These are phyloP conservation scores for Lactarius pseudohatsudake DNA, from an alignment of 768 basidiomycete species.

Conservation along the genomic window DNA sequence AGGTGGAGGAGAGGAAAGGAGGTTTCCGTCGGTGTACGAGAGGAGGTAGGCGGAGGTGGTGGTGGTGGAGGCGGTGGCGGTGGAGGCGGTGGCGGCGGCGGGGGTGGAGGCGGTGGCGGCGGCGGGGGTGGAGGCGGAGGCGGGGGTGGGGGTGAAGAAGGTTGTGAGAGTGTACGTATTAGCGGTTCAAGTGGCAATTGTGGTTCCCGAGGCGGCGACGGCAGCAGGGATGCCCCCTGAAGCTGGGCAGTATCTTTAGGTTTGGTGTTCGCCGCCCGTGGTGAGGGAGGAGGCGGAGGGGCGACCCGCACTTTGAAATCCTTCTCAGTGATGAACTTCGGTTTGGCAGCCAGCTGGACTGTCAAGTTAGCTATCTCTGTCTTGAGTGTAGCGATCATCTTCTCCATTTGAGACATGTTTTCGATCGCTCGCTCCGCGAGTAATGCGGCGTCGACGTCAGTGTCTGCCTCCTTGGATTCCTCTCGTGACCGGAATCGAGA, in stretches of 20 bases:
- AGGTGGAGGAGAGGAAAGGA: background rate
- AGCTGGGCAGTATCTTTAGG: conserved; percentile 12
- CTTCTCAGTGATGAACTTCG: conserved; percentile 56
- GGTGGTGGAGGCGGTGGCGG: conserved; percentile 5
- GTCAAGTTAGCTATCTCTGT: conserved; percentile 52
- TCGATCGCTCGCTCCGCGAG: conserved; percentile 76
- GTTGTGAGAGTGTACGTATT: conserved; percentile 34
- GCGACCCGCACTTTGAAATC: conserved; percentile 68
- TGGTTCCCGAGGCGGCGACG: conserved; percentile 23
- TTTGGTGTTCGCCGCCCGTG: conserved; percentile 34
- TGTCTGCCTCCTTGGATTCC: conserved; percentile 48
- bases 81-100: background rate
- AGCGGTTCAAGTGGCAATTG: conserved; percentile 28
- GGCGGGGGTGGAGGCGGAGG: conserved; percentile 24
- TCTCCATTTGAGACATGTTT: conserved; percentile 64
- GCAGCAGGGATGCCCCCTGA: background rate
- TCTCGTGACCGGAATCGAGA: conserved; percentile 66
- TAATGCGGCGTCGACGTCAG: conserved; percentile 61
- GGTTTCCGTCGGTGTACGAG: background rate
- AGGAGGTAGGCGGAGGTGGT: background rate
- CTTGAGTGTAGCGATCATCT: conserved; percentile 55
- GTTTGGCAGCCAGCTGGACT: conserved; percentile 49
- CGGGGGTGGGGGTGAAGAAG: conserved; percentile 31
- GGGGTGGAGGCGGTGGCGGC: conserved; percentile 1
- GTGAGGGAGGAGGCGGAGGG: conserved; percentile 62